Conservation (phyloP, 768 basidiomycete genomes). For the Amanita inopinata region DNA sequence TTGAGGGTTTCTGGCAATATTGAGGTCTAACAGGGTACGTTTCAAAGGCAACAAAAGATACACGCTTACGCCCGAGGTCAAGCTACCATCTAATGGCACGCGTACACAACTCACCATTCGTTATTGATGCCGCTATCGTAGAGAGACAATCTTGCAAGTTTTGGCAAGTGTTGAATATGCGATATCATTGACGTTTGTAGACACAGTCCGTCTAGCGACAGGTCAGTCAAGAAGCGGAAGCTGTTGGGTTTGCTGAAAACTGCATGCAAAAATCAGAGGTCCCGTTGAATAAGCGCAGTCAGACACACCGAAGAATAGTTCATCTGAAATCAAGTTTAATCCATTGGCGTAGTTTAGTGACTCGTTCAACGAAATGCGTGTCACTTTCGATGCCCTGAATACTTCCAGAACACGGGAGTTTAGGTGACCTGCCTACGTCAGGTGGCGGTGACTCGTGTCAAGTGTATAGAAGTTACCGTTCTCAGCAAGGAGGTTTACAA, state of each 20-base stretch:
- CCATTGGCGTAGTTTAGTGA: conserved; percentile 40
- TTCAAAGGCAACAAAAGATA: conserved; percentile 50
- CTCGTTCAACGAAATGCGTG: conserved; percentile 32
- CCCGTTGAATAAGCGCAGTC: conserved; percentile 5
- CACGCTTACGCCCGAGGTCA: conserved; percentile 37
- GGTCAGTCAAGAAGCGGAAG: conserved; percentile 38
- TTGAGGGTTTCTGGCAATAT: conserved; percentile 38
- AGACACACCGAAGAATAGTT: conserved; percentile 32
- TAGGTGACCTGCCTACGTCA: conserved; percentile 30
- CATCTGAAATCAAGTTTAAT: conserved; percentile 35
- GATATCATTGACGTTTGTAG: conserved; percentile 40
- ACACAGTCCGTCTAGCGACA: conserved; percentile 37
- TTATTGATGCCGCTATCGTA: conserved; percentile 21
- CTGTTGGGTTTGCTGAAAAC: conserved; percentile 42
- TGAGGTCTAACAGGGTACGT: conserved; percentile 40
- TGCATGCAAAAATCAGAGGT: conserved; percentile 16
- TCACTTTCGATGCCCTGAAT: conserved; percentile 37
- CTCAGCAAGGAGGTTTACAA: conserved; percentile 30
- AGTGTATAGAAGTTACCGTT: conserved; percentile 19
- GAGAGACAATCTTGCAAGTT: conserved; percentile 34
- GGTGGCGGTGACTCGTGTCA: not conserved
- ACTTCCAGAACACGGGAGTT: conserved; percentile 33
- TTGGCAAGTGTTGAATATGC: conserved; percentile 44
- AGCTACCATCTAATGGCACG: conserved; percentile 6
- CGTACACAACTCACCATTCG: conserved; percentile 38